A percentile compares a stretch with the other conserved stretches of the same genome.
These are phyloP conservation scores for Rubia peregrina DNA, from an alignment of 305 asterid species.

Conservation along the genomic window DNA sequence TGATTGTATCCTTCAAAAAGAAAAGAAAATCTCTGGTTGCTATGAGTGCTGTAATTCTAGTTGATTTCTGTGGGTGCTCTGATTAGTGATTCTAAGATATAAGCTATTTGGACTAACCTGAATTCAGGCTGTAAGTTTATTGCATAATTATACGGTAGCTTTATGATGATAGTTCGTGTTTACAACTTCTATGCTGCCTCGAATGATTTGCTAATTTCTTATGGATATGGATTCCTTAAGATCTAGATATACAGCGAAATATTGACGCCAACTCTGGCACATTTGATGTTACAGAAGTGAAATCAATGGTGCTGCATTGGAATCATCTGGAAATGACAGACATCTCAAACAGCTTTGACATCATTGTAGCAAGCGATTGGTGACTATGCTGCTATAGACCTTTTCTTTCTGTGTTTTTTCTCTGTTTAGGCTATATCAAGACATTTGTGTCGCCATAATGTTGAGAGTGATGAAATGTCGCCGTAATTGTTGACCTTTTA, in stretches of 20 bases:
- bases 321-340: slow-evolving; percentile 37
- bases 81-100: neutral
- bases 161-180: neutral
- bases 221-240: slow-evolving; percentile 38
- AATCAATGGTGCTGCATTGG: slow-evolving; percentile 79
- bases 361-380: slow-evolving; percentile 93
- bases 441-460: neutral
- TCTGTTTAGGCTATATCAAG: neutral
- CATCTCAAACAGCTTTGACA: slow-evolving; percentile 45
- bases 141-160: neutral
- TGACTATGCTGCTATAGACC: slow-evolving; percentile 28
- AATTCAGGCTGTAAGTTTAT: neutral
- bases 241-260: slow-evolving; percentile 64
- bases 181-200: neutral
- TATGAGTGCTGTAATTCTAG: too few species aligned
- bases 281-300: slow-evolving; percentile 59
- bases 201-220: neutral
- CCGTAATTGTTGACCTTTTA: neutral
- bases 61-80: too few species aligned
- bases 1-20: slow-evolving; percentile 64
- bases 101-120: slow-evolving; percentile 4
- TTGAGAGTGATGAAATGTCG: neutral
- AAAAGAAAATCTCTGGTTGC: neutral
- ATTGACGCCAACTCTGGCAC: slow-evolving; percentile 50
- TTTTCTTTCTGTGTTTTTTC: slow-evolving; percentile 1